A percentile compares a stretch with the other conserved stretches of the same genome.
These are phyloP conservation scores for Salix udensis DNA, from an alignment of 345 rosid genomes.

Conservation along the genomic window DNA sequence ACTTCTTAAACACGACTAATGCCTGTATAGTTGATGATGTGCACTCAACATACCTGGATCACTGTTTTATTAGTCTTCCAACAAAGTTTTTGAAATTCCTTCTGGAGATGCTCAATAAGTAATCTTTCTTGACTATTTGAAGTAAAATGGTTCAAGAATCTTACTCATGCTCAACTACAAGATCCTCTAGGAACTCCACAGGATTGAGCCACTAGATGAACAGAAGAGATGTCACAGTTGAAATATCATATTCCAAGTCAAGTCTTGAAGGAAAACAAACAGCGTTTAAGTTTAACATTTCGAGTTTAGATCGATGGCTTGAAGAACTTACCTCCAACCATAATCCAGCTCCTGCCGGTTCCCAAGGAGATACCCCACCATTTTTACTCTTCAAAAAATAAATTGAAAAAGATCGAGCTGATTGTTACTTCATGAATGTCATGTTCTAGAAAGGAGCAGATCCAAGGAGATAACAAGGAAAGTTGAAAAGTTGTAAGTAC, in stretches of 20 bases:
- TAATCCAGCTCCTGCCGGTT: constrained; percentile 18
- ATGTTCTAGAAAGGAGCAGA: no score
- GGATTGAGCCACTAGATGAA: constrained; percentile 18
- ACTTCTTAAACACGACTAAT: constrained; percentile 10
- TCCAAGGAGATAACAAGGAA: no score
- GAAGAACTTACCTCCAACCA: constrained; percentile 25
- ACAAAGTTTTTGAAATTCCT: no score
- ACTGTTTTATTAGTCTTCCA: not conserved
- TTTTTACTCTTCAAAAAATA: constrained; percentile 22
- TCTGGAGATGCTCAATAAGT: no score
- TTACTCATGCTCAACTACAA: constrained; percentile 26
- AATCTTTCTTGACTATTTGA: no score
- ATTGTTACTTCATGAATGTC: not conserved
- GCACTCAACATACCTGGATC: constrained; percentile 20
- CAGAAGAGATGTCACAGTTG: not conserved
- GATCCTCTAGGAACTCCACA: constrained; percentile 16
- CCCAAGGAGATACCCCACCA: constrained; percentile 47
- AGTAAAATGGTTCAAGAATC: not conserved
- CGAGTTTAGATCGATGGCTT: not conserved
- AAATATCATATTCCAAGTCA: not conserved
- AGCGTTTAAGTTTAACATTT: not conserved
- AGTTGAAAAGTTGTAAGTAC: no score
- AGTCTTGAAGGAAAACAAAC: not conserved
- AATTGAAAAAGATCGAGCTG: not conserved
- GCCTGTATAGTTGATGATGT: constrained; percentile 21